phyloP scores from a whole-genome alignment of 768 basidiomycete genomes.

The Gymnopilus dilepis region DNA sequence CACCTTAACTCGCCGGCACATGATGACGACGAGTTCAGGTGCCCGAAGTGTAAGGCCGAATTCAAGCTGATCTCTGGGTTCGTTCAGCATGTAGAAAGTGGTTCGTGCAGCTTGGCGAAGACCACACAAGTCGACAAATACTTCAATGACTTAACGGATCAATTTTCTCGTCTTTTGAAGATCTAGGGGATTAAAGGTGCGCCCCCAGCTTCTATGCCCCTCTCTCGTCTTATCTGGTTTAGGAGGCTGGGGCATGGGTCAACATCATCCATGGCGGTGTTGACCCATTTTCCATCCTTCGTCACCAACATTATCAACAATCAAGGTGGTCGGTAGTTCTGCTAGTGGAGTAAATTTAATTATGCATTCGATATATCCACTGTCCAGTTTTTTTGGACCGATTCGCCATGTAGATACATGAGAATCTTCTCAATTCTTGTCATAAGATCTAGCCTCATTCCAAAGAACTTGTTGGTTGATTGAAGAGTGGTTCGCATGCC shows the following conservation, averaged over 20 bases:
- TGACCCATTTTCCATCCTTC: conserved; percentile 17
- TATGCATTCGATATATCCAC: too few relatives aligned
- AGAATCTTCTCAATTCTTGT: too few relatives aligned
- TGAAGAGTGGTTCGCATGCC: too few relatives aligned
- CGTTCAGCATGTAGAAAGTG: conserved; percentile 51
- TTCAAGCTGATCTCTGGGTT: conserved; percentile 46
- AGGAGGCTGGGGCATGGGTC: conserved; percentile 19
- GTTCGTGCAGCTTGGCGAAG: conserved; percentile 39
- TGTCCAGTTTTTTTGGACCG: too few relatives aligned
- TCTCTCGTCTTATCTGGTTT: conserved; percentile 6
- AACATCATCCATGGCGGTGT: conserved; percentile 11
- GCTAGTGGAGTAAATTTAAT: too few relatives aligned
- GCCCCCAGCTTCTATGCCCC: not conserved
- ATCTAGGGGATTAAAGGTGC: conserved; percentile 9
- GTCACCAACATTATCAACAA: not conserved
- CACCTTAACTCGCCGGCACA: conserved; percentile 45
- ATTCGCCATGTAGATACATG: too few relatives aligned
- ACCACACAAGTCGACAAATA: conserved; percentile 34
- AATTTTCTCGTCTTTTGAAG: conserved; percentile 29
- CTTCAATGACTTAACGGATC: conserved; percentile 33
- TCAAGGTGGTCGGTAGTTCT: too few relatives aligned
- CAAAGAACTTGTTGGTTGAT: too few relatives aligned
- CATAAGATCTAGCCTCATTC: too few relatives aligned
- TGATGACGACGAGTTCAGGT: conserved; percentile 46
- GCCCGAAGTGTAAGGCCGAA: conserved; percentile 44